phyloP scores from a whole-genome alignment of 1,139 yeast species.

The Taphrina pruni region DNA sequence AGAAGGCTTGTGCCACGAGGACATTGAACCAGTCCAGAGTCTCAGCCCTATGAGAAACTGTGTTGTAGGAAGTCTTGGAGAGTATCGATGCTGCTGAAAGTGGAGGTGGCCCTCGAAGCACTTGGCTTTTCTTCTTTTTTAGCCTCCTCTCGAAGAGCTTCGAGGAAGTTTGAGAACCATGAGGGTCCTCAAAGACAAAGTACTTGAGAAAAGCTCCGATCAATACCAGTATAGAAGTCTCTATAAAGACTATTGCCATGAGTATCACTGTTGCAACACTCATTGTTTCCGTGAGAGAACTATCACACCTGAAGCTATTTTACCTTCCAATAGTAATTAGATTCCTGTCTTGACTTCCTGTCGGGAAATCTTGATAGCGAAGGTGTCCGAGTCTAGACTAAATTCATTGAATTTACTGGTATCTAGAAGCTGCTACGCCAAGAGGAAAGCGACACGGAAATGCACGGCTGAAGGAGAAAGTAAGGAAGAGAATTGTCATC shows the following conservation, averaged over 20 bases:
- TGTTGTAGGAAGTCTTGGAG: slow-evolving; percentile 92
- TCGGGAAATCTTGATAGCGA: no score
- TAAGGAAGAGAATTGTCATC: no score
- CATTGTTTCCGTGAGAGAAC: not conserved
- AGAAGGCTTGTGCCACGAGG: slow-evolving; percentile 84
- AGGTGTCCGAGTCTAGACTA: no score
- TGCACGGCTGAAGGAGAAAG: no score
- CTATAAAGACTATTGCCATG: slow-evolving; percentile 29
- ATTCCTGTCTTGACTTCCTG: no score
- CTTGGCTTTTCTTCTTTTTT: slow-evolving; percentile 47
- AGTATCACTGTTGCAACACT: slow-evolving; percentile 27
- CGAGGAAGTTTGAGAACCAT: not conserved
- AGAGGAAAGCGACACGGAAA: no score
- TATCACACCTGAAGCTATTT: no score
- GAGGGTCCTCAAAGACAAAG: slow-evolving; percentile 84
- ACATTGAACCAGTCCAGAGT: slow-evolving; percentile 97
- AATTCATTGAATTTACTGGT: no score
- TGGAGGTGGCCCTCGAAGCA: slow-evolving; percentile 47
- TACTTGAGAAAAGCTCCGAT: slow-evolving; percentile 78
- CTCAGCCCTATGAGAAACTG: slow-evolving; percentile 83
- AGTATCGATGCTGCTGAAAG: slow-evolving; percentile 57
- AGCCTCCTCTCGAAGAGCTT: slow-evolving; percentile 7
- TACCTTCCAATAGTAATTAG: no score
- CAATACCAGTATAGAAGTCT: slow-evolving; percentile 67
- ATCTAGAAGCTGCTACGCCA: no score